These are phyloP conservation scores for Ceratocystiopsis sp. DNA, from an alignment of 2,329 filamentous ascomycete species.

Conservation along the genomic window DNA sequence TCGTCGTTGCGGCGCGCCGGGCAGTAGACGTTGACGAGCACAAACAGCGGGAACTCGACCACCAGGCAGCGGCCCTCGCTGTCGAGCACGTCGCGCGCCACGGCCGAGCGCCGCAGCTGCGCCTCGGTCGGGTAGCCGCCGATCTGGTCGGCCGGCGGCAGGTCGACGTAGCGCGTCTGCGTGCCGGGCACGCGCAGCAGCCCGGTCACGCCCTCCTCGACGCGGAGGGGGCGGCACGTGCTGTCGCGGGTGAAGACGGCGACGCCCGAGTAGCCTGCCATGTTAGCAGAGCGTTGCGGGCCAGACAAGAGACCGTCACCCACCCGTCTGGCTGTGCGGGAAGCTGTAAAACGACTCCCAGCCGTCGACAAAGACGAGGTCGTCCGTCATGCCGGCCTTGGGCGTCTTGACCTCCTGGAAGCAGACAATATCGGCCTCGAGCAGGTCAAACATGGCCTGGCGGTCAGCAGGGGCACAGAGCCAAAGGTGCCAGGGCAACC, in stretches of 20 bases:
- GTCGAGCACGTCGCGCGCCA: conserved; percentile 62
- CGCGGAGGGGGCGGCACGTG: conserved; percentile 68
- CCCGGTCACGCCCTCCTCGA: conserved; percentile 87
- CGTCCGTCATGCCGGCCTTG: conserved; percentile 75
- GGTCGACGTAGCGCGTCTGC: conserved; percentile 52
- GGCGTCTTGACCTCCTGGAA: conserved; percentile 97
- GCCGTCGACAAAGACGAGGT: conserved; percentile 86
- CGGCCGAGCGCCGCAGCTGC: conserved; percentile 36
- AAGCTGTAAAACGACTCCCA: conserved; percentile 97
- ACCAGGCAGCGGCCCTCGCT: conserved; percentile 84
- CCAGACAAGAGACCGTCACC: conserved; percentile 1
- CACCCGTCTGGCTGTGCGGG: conserved; percentile 87
- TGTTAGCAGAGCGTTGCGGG: not conserved
- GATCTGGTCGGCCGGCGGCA: conserved; percentile 58
- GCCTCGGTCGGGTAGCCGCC: conserved; percentile 66
- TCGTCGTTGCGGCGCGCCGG: conserved; percentile 75
- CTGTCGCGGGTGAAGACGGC: conserved; percentile 87
- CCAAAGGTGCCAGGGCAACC: no score
- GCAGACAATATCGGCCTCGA: conserved; percentile 83
- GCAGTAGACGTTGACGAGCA: conserved; percentile 82
- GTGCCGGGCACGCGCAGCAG: conserved; percentile 59
- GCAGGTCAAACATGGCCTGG: conserved; percentile 80
- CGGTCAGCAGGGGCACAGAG: no score
- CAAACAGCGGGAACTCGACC: conserved; percentile 87
- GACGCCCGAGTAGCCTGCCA: conserved; percentile 78